phyloP scores from a whole-genome alignment of 2,329 filamentous ascomycete species.

The Ciborinia camelliae region DNA sequence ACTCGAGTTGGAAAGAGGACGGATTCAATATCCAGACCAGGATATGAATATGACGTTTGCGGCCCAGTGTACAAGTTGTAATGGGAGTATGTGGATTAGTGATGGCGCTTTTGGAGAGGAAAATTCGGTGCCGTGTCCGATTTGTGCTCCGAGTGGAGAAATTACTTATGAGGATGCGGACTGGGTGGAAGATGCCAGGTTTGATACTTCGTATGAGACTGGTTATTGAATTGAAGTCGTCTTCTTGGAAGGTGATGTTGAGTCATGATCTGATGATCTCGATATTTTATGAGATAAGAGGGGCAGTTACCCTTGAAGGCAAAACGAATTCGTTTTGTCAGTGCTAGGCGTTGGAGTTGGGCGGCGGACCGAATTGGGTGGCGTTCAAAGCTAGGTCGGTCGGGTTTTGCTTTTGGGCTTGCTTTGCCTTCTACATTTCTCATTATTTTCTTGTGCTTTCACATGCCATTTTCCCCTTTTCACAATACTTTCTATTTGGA shows the following conservation, averaged over 20 bases:
- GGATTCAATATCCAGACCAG: too few relatives aligned
- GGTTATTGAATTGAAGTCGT: background rate
- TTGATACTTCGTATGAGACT: background rate
- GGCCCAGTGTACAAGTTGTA: background rate
- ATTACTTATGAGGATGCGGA: background rate
- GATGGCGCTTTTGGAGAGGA: background rate
- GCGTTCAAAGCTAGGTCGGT: background rate
- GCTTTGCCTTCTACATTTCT: background rate
- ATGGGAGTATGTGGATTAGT: background rate
- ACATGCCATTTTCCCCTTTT: too few relatives aligned
- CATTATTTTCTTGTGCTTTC: background rate
- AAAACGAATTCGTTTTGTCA: background rate
- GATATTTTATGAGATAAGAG: background rate
- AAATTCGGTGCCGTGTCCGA: constrained; percentile 3
- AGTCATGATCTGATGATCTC: background rate
- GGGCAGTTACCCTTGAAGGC: background rate
- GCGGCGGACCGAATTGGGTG: background rate
- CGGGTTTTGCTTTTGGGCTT: background rate
- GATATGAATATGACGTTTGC: background rate
- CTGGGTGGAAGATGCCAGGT: background rate
- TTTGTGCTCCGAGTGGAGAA: constrained; percentile 2
- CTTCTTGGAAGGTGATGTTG: background rate
- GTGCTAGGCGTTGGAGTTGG: background rate
- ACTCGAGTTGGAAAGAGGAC: background rate
- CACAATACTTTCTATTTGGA: background rate